A percentile compares a stretch with the other conserved stretches of the same genome.
phyloP scores from a whole-genome alignment of 768 basidiomycete species.

The Amanita brunnescens region DNA sequence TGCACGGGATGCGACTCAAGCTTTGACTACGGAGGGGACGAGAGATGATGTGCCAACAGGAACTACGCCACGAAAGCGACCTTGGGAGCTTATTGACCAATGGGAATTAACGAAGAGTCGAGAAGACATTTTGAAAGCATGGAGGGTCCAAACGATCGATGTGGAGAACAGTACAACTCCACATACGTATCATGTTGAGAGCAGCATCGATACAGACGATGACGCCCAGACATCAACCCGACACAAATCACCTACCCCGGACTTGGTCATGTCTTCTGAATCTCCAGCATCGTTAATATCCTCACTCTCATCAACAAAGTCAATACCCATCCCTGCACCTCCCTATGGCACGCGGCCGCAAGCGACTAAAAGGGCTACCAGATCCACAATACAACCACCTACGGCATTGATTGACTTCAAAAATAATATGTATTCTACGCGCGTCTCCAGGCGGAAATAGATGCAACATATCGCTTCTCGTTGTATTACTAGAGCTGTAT shows the following conservation, averaged over 20 bases:
- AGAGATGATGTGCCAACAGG: conserved; percentile 63
- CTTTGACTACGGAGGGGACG: conserved; percentile 48
- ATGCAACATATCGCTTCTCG: neutral
- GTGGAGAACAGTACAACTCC: neutral
- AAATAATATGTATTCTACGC: conserved; percentile 2
- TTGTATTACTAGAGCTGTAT: conserved; percentile 2
- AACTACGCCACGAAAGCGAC: conserved; percentile 67
- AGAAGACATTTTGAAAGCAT: conserved; percentile 46
- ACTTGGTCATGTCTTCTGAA: conserved; percentile 12
- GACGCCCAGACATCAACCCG: conserved; percentile 11
- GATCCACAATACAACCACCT: neutral
- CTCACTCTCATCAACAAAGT: conserved; percentile 28
- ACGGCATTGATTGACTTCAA: neutral
- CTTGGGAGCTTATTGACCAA: conserved; percentile 58
- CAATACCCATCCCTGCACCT: conserved; percentile 9
- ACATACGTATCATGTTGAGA: conserved; percentile 12
- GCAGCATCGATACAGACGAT: conserved; percentile 16
- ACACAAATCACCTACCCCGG: conserved; percentile 3
- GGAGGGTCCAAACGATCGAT: conserved; percentile 22
- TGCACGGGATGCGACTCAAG: conserved; percentile 41
- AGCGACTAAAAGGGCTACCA: neutral
- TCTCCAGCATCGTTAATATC: conserved; percentile 32
- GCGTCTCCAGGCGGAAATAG: conserved; percentile 4
- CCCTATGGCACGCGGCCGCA: neutral
- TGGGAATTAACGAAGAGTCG: conserved; percentile 67